phyloP scores from a whole-genome alignment of 2,329 filamentous ascomycete genomes.

The Fusarium hainanense region DNA sequence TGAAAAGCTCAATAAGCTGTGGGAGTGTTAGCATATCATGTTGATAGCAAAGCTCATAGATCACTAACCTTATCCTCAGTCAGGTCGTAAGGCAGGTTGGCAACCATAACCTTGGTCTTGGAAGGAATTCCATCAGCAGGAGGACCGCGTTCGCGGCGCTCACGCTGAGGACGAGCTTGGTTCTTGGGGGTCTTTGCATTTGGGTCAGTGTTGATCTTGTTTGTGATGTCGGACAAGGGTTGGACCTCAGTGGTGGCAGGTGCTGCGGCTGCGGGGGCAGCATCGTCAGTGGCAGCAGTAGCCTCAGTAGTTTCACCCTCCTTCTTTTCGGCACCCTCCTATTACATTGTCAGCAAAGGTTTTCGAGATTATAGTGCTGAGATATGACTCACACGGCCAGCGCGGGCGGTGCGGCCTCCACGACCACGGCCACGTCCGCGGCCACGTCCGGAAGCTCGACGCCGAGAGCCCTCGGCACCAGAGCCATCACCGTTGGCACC shows the following conservation, averaged over 20 bases:
- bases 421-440: slow-evolving; percentile 78
- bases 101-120: slow-evolving; percentile 99
- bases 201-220: slow-evolving; percentile 67
- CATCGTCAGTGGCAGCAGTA: slow-evolving; percentile 58
- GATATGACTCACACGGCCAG: slow-evolving; percentile 57
- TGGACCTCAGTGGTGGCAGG: slow-evolving; percentile 64
- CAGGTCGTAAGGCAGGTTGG: slow-evolving; percentile 98
- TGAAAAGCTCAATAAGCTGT: slow-evolving; percentile 97
- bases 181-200: slow-evolving; percentile 69
- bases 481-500: slow-evolving; percentile 79
- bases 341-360: slow-evolving; percentile 16
- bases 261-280: slow-evolving; percentile 57
- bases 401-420: slow-evolving; percentile 72
- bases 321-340: slow-evolving; percentile 57
- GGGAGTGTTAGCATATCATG: slow-evolving; percentile 38
- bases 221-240: slow-evolving; percentile 71
- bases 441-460: slow-evolving; percentile 71
- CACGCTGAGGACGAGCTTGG: slow-evolving; percentile 66
- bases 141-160: slow-evolving; percentile 86
- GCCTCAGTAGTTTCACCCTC: slow-evolving; percentile 56
- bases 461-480: slow-evolving; percentile 73
- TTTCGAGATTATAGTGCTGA: background rate
- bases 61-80: slow-evolving; percentile 89
- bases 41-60: background rate
- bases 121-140: slow-evolving; percentile 97